These are phyloP conservation scores for Eutrema japonicum DNA, from an alignment of 345 rosid genomes.

Conservation along the genomic window DNA sequence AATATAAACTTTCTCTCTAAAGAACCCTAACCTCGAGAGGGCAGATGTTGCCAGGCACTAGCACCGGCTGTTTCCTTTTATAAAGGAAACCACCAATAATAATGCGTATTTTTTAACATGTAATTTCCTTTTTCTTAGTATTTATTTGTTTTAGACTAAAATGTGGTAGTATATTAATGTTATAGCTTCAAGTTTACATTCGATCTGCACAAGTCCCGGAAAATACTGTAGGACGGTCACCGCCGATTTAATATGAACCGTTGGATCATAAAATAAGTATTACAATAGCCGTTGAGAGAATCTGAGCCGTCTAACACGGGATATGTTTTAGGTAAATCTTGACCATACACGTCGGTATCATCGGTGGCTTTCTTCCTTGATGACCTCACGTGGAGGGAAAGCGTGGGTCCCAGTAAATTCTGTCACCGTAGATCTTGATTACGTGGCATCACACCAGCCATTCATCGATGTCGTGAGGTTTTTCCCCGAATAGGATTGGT, in stretches of 20 bases:
- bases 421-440: constrained; percentile 20
- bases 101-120: constrained; percentile 4
- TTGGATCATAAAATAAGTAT: constrained; percentile 50
- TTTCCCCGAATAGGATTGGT: constrained; percentile 41
- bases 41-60: constrained; percentile 33
- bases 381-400: constrained; percentile 55
- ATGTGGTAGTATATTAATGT: constrained; percentile 35
- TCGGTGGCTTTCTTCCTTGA: constrained; percentile 26
- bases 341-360: constrained; percentile 51
- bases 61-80: constrained; percentile 47
- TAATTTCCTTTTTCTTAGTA: background rate
- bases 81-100: constrained; percentile 40
- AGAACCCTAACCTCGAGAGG: constrained; percentile 47
- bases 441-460: constrained; percentile 45
- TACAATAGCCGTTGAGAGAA: constrained; percentile 52
- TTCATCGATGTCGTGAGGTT: constrained; percentile 31
- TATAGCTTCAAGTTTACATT: constrained; percentile 47
- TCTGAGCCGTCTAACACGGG: constrained; percentile 55
- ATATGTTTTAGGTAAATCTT: constrained; percentile 48
- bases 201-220: constrained; percentile 53
- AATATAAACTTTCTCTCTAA: constrained; percentile 22
- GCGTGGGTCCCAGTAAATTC: constrained; percentile 19
- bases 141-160: constrained; percentile 33
- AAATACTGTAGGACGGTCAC: constrained; percentile 71
- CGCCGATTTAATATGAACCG: constrained; percentile 57